These are phyloP conservation scores for Ceratonia siliqua DNA, from an alignment of 306 rosid genomes.

Conservation along the genomic window DNA sequence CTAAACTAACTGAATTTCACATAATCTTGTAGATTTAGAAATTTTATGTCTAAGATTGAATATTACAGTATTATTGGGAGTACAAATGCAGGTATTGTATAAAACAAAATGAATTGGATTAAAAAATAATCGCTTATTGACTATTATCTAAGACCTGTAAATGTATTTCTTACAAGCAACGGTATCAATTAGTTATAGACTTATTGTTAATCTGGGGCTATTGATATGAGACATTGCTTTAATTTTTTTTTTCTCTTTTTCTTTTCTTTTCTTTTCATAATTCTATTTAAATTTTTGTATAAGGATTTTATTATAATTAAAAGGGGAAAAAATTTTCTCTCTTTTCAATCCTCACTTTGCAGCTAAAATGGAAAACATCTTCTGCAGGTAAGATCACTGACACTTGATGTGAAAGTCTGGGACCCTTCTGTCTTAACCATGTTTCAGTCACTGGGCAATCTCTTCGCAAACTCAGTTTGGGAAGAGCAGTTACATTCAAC, in stretches of 20 bases:
- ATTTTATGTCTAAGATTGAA: not conserved
- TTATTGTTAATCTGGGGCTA: not conserved
- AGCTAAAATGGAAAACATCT: slow-evolving; percentile 15
- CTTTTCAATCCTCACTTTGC: slow-evolving; percentile 12
- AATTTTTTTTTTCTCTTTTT: not conserved
- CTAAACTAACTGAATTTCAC: no score
- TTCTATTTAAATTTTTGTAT: not conserved
- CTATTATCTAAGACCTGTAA: not conserved
- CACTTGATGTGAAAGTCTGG: slow-evolving; percentile 89
- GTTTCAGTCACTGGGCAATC: slow-evolving; percentile 76
- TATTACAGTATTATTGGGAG: not conserved
- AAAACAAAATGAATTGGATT: not conserved
- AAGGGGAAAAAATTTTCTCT: not conserved
- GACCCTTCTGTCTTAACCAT: slow-evolving; percentile 61
- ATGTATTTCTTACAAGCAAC: not conserved
- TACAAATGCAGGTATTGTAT: not conserved
- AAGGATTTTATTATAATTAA: not conserved
- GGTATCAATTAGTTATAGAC: not conserved
- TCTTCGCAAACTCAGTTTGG: slow-evolving; percentile 75
- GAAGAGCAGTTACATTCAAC: slow-evolving; percentile 66
- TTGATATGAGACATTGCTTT: not conserved
- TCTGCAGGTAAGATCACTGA: slow-evolving; percentile 74
- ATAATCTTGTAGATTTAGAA: no score
- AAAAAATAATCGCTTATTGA: not conserved
- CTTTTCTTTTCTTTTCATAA: not conserved